Percentiles rank a stretch among this genome's conserved stretches.
phyloP scores from a whole-genome alignment of 495 filamentous ascomycete genomes.

The Podospora comata region DNA sequence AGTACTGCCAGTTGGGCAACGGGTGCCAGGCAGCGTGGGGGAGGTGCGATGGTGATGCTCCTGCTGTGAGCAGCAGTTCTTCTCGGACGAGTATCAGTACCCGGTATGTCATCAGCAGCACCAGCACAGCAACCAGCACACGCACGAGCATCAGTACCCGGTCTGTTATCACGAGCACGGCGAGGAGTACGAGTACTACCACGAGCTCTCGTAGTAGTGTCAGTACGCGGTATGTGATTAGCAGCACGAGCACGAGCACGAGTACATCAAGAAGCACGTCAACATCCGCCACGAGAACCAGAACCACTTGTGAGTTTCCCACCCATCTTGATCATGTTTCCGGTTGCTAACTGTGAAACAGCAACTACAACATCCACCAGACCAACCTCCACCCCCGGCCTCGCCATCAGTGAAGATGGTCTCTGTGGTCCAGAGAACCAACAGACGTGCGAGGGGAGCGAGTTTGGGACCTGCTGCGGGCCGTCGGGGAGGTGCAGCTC shows the following conservation, averaged over 20 bases:
- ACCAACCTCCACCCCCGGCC: conserved; percentile 14
- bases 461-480: conserved; percentile 41
- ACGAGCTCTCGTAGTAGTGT: background rate
- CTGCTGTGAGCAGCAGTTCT: conserved; percentile 1
- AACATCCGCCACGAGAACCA: background rate
- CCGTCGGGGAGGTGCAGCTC: conserved; percentile 30
- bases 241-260: background rate
- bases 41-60: conserved; percentile 27
- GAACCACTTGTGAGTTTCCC: conserved; percentile 9
- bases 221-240: background rate
- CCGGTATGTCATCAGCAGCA: background rate
- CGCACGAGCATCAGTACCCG: background rate
- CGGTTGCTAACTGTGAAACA: background rate
- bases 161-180: background rate
- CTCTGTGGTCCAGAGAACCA: conserved; percentile 21
- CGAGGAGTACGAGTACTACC: background rate
- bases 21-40: conserved; percentile 42
- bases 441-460: conserved; percentile 37
- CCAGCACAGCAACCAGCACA: background rate
- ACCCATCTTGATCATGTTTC: background rate
- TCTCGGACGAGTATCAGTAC: conserved; percentile 6
- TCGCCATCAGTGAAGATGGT: conserved; percentile 23
- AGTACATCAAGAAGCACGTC: background rate
- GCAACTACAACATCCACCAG: conserved; percentile 2
- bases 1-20: conserved; percentile 33